Evolutionary conservation across 2,329 filamentous ascomycete species (phyloP), one percentile per base, ranked within the genome.

Genomic region (Periconia digitata): DNA sequence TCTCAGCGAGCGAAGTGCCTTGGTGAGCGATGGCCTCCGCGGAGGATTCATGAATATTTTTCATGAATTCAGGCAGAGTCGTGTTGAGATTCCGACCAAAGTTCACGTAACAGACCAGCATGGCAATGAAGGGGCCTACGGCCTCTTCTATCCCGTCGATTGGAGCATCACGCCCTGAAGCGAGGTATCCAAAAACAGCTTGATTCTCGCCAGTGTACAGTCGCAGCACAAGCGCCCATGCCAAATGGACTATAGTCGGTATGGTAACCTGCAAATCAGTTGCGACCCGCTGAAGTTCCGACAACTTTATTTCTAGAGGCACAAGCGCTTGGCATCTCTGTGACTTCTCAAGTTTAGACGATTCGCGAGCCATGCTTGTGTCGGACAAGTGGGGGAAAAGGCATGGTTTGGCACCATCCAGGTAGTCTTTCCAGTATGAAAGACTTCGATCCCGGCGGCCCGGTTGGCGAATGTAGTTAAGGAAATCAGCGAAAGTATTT

Each of bases 161-260:
- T 12, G 73, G 71, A 8, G 69, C 65, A 56, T 79, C 74, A 37
- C 74, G 62, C 6, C 74, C 63, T 1, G 60, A 58, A 12, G 55
- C 44, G 43, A 74, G 64, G 48, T 73, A 75, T 16, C 72, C 73
- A 54, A 78, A 78, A 47, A 66, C 74, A 1, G 69, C 62, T n/a
- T 70, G 49, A 2, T 53, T 42, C 7, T 60, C 56, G 12, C 59
- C 63, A 8, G 60, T 69, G 47, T 68, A 71, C 21, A 43, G 46
- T 3, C 56, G 59, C 16, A 72, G 54, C 2, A 65, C 49, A 29
- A 72, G 41, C 2, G 53, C 67, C 71, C 67, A 72, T 0, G 72
- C 72, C 21, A 78, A 69, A 44, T 81, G 78, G 0, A 83, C 67
- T 1, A 82, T 55, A 24, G 73, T 78, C 1, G 79, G 75, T 0